phyloP scores from a whole-genome alignment of 108 stramenopile species.

The Cyclotella kingstonii region DNA sequence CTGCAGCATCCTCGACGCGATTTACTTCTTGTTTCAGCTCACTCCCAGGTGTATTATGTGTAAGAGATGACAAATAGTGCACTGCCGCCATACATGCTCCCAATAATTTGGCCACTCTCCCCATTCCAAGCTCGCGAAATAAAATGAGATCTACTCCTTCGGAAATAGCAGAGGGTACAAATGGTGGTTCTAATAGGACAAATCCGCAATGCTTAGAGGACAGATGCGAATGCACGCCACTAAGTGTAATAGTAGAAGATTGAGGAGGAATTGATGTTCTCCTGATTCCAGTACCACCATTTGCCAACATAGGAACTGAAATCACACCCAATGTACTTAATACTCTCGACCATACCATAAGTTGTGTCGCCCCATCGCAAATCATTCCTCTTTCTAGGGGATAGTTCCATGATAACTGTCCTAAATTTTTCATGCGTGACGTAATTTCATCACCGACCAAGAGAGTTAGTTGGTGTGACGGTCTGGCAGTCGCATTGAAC shows the following conservation, averaged over 20 bases:
- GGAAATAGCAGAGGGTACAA: constrained; percentile 43
- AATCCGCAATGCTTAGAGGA: constrained; percentile 26
- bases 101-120: constrained; percentile 34
- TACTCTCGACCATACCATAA: constrained; percentile 73
- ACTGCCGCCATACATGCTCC: constrained; percentile 47
- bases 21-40: not conserved
- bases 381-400: constrained; percentile 72
- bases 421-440: constrained; percentile 60
- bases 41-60: not conserved
- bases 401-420: constrained; percentile 51
- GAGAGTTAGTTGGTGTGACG: constrained; percentile 73
- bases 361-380: constrained; percentile 68
- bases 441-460: constrained; percentile 71
- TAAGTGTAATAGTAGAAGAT: not conserved
- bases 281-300: constrained; percentile 19
- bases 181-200: constrained; percentile 43
- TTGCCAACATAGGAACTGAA: constrained; percentile 25
- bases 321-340: constrained; percentile 56
- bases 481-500: constrained; percentile 76
- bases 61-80: constrained; percentile 22
- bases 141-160: constrained; percentile 43
- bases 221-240: too few species aligned
- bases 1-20: not conserved
- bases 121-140: constrained; percentile 46
- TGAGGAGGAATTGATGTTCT: not conserved